These are phyloP conservation scores for Acanthamoeba triangularis DNA, from an alignment of 208 protist species.

Conservation along the genomic window DNA sequence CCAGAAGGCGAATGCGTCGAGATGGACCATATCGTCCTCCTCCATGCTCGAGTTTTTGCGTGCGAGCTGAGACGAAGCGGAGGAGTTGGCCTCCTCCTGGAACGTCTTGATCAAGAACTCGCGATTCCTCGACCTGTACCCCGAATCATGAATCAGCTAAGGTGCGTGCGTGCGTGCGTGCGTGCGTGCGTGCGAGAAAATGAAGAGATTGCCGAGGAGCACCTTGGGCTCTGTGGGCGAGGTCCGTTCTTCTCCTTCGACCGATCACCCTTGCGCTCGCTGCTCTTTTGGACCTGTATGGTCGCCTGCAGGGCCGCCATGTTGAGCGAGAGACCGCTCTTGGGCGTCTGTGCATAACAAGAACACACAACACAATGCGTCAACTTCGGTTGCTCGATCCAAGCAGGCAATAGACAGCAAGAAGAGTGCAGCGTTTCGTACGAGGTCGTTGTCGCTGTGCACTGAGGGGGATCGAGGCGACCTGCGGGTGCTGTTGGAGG, in stretches of 20 bases:
- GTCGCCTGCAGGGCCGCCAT: background rate
- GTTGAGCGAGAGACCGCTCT: background rate
- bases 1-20: background rate
- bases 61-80: background rate
- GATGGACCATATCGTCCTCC: background rate
- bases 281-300: background rate
- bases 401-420: too few species aligned
- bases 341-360: background rate
- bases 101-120: conserved; percentile 11
- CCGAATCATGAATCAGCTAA: background rate
- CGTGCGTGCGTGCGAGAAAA: too few species aligned
- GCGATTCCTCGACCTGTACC: background rate
- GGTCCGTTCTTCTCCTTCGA: background rate
- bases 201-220: too few species aligned
- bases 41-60: background rate
- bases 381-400: too few species aligned
- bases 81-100: background rate
- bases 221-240: background rate
- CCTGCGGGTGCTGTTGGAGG: background rate
- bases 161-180: too few species aligned
- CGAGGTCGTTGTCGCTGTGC: too few species aligned
- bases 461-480: background rate
- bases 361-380: too few species aligned
- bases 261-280: background rate
- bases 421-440: too few species aligned